Evolutionary conservation across 371 early-diverging fungal genomes (phyloP), one percentile per base, ranked within the genome.

Genomic region (Mortierella sp.): DNA sequence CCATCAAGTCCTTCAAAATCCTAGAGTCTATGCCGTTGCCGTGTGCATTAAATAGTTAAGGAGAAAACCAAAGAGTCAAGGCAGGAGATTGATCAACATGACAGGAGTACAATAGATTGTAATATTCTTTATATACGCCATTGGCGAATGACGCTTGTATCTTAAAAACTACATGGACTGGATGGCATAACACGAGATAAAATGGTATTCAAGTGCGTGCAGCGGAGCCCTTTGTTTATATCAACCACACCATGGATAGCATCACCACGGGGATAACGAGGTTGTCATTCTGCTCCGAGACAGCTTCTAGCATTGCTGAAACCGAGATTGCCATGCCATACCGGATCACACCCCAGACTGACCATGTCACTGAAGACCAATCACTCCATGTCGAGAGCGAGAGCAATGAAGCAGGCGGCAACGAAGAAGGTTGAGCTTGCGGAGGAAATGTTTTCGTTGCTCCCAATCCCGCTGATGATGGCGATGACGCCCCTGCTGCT

Each of bases 271-370:
- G 94, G 68, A 95, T 86, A 39, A 94, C 86, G 54, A 94, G 85
- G 75, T 95, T 95, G 77, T 95, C 95, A 71, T 94, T 94, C 85
- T 95, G 94, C 57, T 84, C 84, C 8, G 91, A 90, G 49, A 89
- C 87, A 6, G 92, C 90, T 73, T 91, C 92, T 51, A 90, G 70
- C 65, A 91, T 75, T 5, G 81, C 81, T 8, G 81, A 75, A 16
- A 72, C 51, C 5, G 81, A 81, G 16, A 81, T 76, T 2, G 81
- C 81, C 24, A 81, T 35, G 0, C 76, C 81, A 54, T 81, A 81
- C 26, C 81, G 75, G 24, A 72, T 30, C 2, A 81, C 69, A 11
- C 66, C 88, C 89, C 86, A 75, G 66, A 83, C 54, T 20, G 75
- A 76, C 70, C 68, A 78, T 51, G 39, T 70, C 24, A 78, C 75